Base-by-base conservation (phyloP, 306 rosid genomes). In the Leucaena leucocephala region DNA sequence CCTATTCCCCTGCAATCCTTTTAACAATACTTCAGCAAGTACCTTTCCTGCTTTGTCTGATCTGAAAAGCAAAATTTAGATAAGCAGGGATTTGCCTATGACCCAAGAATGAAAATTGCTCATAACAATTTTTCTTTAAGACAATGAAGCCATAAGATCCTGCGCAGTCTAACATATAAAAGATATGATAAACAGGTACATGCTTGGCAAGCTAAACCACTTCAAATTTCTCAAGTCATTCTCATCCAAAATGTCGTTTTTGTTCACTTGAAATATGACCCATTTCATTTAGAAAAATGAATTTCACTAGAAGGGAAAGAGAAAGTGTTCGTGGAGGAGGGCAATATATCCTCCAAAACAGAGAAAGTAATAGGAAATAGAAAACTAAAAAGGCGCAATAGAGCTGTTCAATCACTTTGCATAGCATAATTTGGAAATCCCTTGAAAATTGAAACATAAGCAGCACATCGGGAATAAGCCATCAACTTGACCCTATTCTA, bases 1-100 rank as follows among this genome's bases (percentile, higher is more conserved):
- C 92, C 90, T 86, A 70, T 88, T 86, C 76, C 94, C 94, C 62
- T 88, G 92, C 75, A 81, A 80, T 80, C 89, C 89, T 10, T 57
- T 80, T 80, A 87, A 70, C 61, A 86, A 69, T 44, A 82, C 88
- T 58, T 90, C 88, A 63, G 94, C 92, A 70, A 86, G 94, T 80
- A 90, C 48, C 78, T 83, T 86, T 59, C 94, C 94, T 45, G 89
- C 91, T 85, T 90, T 90, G 75, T 86, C 84, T 75, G 91, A 82
- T 76, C 94, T 88, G 90, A 72, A 78, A 71, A 71, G 61, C 17
- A 75, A 75, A 74, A 78, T 49, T 70, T 12, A 57, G 45, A 78
- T 57, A 78, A 54, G 83, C 43, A 54, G 36, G 58, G 50, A 64
- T 70, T 71, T 17, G 42, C 27, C 27, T 52, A 63, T 74, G 71